Base-by-base conservation (phyloP, 495 filamentous ascomycete species). In the Cercophora newfieldiana region DNA sequence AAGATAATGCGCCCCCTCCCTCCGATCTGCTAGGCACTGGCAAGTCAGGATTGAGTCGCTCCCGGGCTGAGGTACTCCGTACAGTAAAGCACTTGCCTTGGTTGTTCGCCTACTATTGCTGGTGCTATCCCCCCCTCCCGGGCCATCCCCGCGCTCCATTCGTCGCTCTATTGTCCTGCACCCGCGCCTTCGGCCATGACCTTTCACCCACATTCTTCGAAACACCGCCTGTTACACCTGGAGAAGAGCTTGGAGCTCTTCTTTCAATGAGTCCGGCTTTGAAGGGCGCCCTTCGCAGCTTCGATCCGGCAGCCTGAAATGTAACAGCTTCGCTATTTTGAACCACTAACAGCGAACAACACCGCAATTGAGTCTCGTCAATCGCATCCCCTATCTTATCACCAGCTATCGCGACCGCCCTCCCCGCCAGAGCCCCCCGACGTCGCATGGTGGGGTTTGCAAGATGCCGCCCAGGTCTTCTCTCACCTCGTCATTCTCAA, bases 401-500 rank as follows among this genome's bases (percentile, higher is more conserved):
- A 70, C 66, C 74, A 70, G 69, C 63, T 75, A 75, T 80, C 73
- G 68, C 69, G 71, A 65, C 68, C 72, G 56, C 65, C 74, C 70
- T 74, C 72, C 76, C 72, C 71, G 71, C 71, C 59, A 51, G 24
- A 58, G 37, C 55, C 26, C 61, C 59, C 66, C 68, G 47, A 70
- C 69, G 71, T 75, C 72, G 78, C 74, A 82, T 84, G 82, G 82
- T 81, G 82, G 83, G 84, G 81, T 81, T 69, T 69, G 71, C 80
- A 83, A 85, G 75, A 81, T 96, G 93, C 93, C 93, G 80, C 93
- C 91, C 68, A 88, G 91, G 86, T 89, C 89, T 68, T 90, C 92
- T 62, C 83, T 96, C 74, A 94, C 91, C 64, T 90, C 90, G 77
- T 96, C 93, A 61, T 97, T 97, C 75, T 94, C 93, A 68, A 90